A percentile compares a stretch with the other conserved stretches of the same genome.
Conservation (phyloP, 2,329 filamentous ascomycete genomes). For the Madurella fahalii region DNA sequence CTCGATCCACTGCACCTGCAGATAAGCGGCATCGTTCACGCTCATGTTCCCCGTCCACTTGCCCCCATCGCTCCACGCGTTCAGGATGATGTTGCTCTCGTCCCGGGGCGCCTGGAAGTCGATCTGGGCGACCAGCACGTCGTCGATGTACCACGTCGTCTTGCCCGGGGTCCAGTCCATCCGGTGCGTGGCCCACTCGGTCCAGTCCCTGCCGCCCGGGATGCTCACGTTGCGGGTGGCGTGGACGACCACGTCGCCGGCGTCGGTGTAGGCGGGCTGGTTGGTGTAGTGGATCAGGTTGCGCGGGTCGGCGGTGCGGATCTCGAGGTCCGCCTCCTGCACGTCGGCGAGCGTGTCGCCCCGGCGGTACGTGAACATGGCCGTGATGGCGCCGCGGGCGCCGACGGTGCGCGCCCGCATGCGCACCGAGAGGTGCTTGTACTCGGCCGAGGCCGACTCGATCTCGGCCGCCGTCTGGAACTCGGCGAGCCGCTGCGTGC, state of each 20-base stretch:
- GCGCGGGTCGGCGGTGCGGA: conserved; percentile 44
- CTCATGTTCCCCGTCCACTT: conserved; percentile 58
- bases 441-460: conserved; percentile 36
- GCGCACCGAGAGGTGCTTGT: conserved; percentile 42
- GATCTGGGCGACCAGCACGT: conserved; percentile 47
- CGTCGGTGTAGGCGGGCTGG: conserved; percentile 49
- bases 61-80: conserved; percentile 59
- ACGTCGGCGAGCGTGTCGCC: conserved; percentile 35
- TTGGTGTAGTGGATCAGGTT: conserved; percentile 55
- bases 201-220: conserved; percentile 43
- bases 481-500: conserved; percentile 39
- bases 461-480: conserved; percentile 50
- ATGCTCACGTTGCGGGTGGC: conserved; percentile 48
- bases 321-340: conserved; percentile 52
- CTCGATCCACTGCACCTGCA: conserved; percentile 62
- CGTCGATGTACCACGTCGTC: conserved; percentile 55
- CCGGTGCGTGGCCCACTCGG: conserved; percentile 55
- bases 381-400: conserved; percentile 45
- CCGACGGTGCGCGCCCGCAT: conserved; percentile 50
- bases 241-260: conserved; percentile 40
- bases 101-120: conserved; percentile 53
- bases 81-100: conserved; percentile 51
- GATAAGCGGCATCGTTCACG: conserved; percentile 43
- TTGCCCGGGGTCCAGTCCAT: conserved; percentile 55
- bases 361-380: conserved; percentile 50